Evolutionary conservation across 129 eudicot species (phyloP).

Genomic region (Centaurea solstitialis): DNA sequence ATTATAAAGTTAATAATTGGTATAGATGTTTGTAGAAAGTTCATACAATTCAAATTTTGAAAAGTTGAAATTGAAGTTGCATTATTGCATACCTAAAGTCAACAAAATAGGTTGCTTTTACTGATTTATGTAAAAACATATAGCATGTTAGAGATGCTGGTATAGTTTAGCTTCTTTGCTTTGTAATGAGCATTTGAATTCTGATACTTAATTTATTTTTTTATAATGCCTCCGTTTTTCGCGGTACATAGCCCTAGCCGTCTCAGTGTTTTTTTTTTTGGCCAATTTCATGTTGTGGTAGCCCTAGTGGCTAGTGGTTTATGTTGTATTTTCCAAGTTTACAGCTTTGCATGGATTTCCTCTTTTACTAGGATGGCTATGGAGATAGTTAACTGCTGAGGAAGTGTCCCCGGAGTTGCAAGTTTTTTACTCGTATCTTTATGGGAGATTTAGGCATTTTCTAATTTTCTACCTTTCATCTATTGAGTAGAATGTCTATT

Average conservation of each 20-base stretch:
- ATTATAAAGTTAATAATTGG: background rate
- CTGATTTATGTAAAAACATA: conserved; percentile 6
- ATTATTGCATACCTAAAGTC: background rate
- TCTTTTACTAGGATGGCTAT: background rate
- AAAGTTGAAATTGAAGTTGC: conserved; percentile 1
- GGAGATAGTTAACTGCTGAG: background rate
- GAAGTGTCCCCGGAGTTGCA: background rate
- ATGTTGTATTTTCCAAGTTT: background rate
- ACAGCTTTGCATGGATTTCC: background rate
- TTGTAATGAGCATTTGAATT: background rate
- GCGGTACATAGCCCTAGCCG: background rate
- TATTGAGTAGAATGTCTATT: conserved; percentile 1
- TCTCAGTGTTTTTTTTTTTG: background rate
- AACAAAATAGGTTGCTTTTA: background rate
- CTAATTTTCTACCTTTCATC: background rate
- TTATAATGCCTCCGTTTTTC: background rate
- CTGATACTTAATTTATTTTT: background rate
- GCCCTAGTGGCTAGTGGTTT: background rate
- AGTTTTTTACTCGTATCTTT: background rate
- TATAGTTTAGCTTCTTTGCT: background rate
- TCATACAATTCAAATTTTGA: background rate
- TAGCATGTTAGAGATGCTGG: background rate
- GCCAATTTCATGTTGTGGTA: conserved; percentile 1
- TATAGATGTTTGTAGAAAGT: background rate
- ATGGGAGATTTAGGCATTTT: background rate